These are phyloP conservation scores for Quercus tomentella DNA, from an alignment of 331 rosid species.

Conservation along the genomic window DNA sequence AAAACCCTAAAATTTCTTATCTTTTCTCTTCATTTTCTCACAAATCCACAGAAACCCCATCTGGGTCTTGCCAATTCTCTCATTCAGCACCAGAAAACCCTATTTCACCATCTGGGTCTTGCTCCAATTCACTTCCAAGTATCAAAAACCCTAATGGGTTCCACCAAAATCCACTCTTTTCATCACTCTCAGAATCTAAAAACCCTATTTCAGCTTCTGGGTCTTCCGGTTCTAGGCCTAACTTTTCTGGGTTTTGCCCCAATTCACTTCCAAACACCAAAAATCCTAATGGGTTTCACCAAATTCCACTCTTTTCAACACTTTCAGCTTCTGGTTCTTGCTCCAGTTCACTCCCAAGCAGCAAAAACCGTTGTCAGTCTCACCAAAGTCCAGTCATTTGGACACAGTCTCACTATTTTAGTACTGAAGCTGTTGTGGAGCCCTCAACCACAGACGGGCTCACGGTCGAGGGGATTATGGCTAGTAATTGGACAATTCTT, in stretches of 20 bases:
- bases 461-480: conserved; percentile 61
- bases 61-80: conserved; percentile 23
- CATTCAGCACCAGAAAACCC: conserved; percentile 1
- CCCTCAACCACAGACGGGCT: conserved; percentile 77
- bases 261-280: not conserved
- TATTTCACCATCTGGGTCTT: not conserved
- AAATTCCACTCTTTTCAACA: not conserved
- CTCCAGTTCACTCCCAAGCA: conserved; percentile 7
- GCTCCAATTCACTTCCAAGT: conserved; percentile 9
- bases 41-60: conserved; percentile 2
- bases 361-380: not conserved
- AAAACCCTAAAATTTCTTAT: not conserved
- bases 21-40: conserved; percentile 9
- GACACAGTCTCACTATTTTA: conserved; percentile 32
- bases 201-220: not conserved
- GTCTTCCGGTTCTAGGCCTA: not conserved
- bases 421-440: conserved; percentile 42
- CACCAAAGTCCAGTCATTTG: conserved; percentile 2
- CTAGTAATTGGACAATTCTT: conserved; percentile 58
- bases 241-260: conserved; percentile 9
- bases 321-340: not conserved
- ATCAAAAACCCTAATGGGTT: not conserved
- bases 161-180: not conserved
- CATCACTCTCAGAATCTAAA: not conserved
- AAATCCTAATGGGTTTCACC: conserved; percentile 2